phyloP scores from a whole-genome alignment of 495 filamentous ascomycete genomes.

The Clavariopsis aquatica region DNA sequence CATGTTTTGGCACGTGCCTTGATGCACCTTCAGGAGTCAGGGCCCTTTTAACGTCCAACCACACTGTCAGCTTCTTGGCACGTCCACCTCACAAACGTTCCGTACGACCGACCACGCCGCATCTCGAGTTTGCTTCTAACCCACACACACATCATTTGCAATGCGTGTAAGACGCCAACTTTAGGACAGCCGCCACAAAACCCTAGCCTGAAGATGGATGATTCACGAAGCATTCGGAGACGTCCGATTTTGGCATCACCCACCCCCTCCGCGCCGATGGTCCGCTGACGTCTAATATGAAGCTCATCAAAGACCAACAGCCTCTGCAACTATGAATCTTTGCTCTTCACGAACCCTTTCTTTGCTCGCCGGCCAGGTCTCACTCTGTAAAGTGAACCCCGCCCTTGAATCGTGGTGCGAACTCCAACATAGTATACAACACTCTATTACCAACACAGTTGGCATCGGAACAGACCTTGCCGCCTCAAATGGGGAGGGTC shows the following conservation, averaged over 20 bases:
- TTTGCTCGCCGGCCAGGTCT: neutral
- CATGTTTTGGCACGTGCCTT: slow-evolving; percentile 26
- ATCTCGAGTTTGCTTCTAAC: slow-evolving; percentile 9
- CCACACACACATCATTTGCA: slow-evolving; percentile 10
- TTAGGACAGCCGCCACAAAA: neutral
- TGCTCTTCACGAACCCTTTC: neutral
- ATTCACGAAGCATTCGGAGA: slow-evolving; percentile 6
- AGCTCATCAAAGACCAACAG: slow-evolving; percentile 29
- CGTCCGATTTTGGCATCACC: neutral
- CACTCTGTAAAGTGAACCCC: neutral
- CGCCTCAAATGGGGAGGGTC: neutral
- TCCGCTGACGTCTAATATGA: slow-evolving; percentile 16
- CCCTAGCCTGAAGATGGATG: neutral
- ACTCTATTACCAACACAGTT: neutral
- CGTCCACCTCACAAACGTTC: neutral
- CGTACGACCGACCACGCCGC: slow-evolving; percentile 25
- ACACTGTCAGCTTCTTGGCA: slow-evolving; percentile 3
- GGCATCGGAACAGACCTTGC: neutral
- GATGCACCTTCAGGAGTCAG: neutral
- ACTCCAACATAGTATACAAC: neutral
- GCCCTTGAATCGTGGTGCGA: neutral
- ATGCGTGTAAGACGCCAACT: neutral
- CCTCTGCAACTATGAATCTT: neutral
- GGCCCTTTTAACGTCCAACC: slow-evolving; percentile 2
- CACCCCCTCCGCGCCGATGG: neutral